phyloP scores from a whole-genome alignment of 2,329 filamentous ascomycete genomes.

The Botrytis porri region DNA sequence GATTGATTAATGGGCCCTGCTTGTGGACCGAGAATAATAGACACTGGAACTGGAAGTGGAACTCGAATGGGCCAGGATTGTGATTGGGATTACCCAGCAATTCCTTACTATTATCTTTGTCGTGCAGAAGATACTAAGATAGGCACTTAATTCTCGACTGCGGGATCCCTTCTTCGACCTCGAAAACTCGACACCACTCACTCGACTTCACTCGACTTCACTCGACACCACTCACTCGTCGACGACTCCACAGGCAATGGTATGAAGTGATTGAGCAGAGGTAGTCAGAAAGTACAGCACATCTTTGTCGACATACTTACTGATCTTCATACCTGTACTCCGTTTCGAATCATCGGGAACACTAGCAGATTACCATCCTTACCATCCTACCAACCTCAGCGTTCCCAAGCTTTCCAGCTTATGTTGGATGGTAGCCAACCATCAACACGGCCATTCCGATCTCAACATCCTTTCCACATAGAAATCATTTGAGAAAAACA shows the following conservation, averaged over 20 bases:
- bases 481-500: not conserved
- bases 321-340: not conserved
- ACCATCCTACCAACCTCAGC: conserved; percentile 1
- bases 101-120: conserved; percentile 2
- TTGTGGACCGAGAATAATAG: not conserved
- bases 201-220: not conserved
- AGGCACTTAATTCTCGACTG: not conserved
- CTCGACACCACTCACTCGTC: conserved; percentile 1
- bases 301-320: not conserved
- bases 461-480: not conserved
- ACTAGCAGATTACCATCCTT: conserved; percentile 5
- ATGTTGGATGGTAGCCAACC: conserved; percentile 4
- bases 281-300: not conserved
- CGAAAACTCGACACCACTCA: conserved; percentile 8
- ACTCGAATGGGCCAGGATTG: not conserved
- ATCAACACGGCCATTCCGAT: conserved; percentile 18
- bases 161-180: conserved; percentile 3
- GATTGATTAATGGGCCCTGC: conserved; percentile 6
- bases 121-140: not conserved
- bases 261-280: not conserved
- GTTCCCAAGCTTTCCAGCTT: not conserved
- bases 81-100: conserved; percentile 1
- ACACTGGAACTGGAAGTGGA: not conserved
- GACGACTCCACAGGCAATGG: not conserved
- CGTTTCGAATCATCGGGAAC: not conserved